Evolutionary conservation across 805 yeast species (phyloP).

Genomic region (Candida mattraensis): DNA sequence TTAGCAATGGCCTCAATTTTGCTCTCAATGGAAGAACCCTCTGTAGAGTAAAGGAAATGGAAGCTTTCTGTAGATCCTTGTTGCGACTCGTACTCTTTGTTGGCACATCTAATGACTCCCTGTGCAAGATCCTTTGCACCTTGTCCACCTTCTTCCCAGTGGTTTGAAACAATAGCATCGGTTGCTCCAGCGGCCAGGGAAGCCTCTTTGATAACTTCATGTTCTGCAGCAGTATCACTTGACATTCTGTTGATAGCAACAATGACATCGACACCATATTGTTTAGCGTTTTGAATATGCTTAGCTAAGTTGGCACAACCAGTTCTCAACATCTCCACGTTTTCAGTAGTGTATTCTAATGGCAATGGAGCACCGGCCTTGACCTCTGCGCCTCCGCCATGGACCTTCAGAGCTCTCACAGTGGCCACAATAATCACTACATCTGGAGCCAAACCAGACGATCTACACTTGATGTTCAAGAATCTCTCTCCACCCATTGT

Average conservation of each 20-base stretch:
- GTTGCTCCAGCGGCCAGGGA: constrained; percentile 90
- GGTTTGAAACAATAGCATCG: constrained; percentile 87
- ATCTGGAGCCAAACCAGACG: constrained; percentile 85
- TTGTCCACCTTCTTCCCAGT: constrained; percentile 94
- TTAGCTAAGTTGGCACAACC: constrained; percentile 90
- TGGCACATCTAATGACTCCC: constrained; percentile 74
- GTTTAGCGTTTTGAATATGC: constrained; percentile 82
- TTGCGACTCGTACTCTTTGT: constrained; percentile 38
- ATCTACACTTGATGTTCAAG: constrained; percentile 91
- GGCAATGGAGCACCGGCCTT: constrained; percentile 92
- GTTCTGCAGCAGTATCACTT: constrained; percentile 79
- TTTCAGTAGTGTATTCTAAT: constrained; percentile 74
- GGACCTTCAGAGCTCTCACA: constrained; percentile 92
- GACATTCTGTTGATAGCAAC: constrained; percentile 91
- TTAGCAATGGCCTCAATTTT: constrained; percentile 78
- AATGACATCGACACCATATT: constrained; percentile 87
- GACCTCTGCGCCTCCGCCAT: constrained; percentile 97
- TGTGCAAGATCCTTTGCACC: constrained; percentile 86
- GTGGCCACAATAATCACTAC: constrained; percentile 94
- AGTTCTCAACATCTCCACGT: constrained; percentile 68
- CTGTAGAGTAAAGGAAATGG: constrained; percentile 67
- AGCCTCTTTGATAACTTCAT: constrained; percentile 73
- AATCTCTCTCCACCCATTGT: constrained; percentile 99
- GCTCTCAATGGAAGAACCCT: constrained; percentile 67
- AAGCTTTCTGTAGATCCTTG: constrained; percentile 43